phyloP scores from a whole-genome alignment of 2,329 filamentous ascomycete species.

The Thielaviopsis musarum region DNA sequence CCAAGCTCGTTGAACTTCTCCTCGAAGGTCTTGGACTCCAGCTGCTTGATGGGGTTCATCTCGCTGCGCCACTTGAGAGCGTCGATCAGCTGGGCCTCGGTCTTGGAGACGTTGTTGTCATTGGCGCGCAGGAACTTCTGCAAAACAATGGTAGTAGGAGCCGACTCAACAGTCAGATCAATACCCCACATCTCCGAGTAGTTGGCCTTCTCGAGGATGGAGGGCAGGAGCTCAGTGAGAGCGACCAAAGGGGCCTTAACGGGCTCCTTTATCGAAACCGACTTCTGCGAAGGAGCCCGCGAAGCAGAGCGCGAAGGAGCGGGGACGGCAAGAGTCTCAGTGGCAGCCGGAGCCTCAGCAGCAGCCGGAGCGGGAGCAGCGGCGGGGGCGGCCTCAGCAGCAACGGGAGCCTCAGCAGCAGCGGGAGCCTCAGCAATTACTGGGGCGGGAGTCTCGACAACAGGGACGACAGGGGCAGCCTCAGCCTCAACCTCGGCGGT shows the following conservation, averaged over 20 bases:
- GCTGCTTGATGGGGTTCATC: conserved; percentile 51
- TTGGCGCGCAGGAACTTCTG: conserved; percentile 94
- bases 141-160: conserved; percentile 67
- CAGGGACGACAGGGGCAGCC: neutral
- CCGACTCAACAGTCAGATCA: conserved; percentile 40
- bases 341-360: neutral
- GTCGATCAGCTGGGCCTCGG: conserved; percentile 59
- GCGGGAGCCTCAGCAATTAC: neutral
- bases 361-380: neutral
- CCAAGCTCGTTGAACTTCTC: conserved; percentile 65
- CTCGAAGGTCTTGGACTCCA: conserved; percentile 46
- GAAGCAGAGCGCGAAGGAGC: neutral
- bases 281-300: too few relatives aligned
- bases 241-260: conserved; percentile 26
- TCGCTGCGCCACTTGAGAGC: conserved; percentile 73
- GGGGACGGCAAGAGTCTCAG: conserved; percentile 6
- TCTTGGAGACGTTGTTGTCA: conserved; percentile 53
- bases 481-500: neutral
- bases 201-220: conserved; percentile 37
- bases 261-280: neutral
- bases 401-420: neutral
- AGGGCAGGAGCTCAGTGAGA: conserved; percentile 40
- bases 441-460: neutral
- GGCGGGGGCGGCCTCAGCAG: neutral
- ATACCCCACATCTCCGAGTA: conserved; percentile 83